Evolutionary conservation across 2,329 filamentous ascomycete species (phyloP).

Genomic region (Cladosporium sp.): DNA sequence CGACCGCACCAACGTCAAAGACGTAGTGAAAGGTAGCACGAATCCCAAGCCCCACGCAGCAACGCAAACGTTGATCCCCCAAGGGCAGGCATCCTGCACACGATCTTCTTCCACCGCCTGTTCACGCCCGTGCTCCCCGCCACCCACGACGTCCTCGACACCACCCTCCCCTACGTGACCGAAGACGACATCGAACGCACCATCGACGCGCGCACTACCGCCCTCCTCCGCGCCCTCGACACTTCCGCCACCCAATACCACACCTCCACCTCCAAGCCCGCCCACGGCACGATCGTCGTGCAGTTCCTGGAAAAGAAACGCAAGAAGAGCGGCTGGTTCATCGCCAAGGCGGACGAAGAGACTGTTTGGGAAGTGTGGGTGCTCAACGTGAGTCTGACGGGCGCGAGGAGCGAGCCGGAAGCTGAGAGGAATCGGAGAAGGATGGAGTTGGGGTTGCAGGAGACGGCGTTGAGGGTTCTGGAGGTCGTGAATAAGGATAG

Average conservation of each 20-base stretch:
- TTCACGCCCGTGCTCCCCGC: slow-evolving; percentile 27
- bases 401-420: slow-evolving; percentile 62
- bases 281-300: slow-evolving; percentile 35
- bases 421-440: slow-evolving; percentile 68
- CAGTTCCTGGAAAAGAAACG: slow-evolving; percentile 12
- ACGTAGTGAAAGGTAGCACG: slow-evolving; percentile 86
- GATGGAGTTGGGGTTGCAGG: slow-evolving; percentile 8
- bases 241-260: slow-evolving; percentile 53
- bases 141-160: slow-evolving; percentile 14
- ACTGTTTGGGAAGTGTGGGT: slow-evolving; percentile 13
- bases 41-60: slow-evolving; percentile 69
- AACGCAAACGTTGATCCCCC: slow-evolving; percentile 2
- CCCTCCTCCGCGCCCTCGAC: slow-evolving; percentile 40
- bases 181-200: slow-evolving; percentile 10
- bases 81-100: slow-evolving; percentile 36
- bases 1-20: slow-evolving; percentile 82
- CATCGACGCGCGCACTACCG: slow-evolving; percentile 10
- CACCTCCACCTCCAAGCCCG: slow-evolving; percentile 8
- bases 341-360: slow-evolving; percentile 12
- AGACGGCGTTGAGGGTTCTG: slow-evolving; percentile 8
- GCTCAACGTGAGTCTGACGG: slow-evolving; percentile 7
- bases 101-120: slow-evolving; percentile 36
- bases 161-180: slow-evolving; percentile 46
- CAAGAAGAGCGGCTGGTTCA: slow-evolving; percentile 13
- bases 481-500: slow-evolving; percentile 43